phyloP scores from a whole-genome alignment of 2,329 filamentous ascomycete species.

The Akanthomyces dipterigenus region DNA sequence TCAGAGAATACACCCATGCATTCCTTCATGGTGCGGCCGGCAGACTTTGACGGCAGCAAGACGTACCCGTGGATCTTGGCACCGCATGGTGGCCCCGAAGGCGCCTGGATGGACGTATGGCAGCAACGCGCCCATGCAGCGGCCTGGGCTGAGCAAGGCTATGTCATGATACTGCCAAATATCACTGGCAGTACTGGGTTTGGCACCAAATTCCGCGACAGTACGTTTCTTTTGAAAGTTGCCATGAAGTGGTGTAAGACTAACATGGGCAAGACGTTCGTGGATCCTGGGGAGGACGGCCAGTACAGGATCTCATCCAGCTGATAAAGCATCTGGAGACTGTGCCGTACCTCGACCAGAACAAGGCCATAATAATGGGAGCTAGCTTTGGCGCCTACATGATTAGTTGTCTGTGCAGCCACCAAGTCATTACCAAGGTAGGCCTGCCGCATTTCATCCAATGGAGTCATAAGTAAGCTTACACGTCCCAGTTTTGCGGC shows the following conservation, averaged over 20 bases:
- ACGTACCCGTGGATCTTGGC: constrained; percentile 32
- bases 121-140: constrained; percentile 44
- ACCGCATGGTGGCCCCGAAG: constrained; percentile 35
- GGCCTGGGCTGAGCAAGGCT: constrained; percentile 54
- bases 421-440: constrained; percentile 41
- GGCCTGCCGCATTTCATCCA: neutral
- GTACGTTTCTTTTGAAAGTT: constrained; percentile 17
- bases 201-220: constrained; percentile 33
- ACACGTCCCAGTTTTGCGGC: constrained; percentile 17
- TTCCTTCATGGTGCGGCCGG: constrained; percentile 33
- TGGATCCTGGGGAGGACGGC: constrained; percentile 45
- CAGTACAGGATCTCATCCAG: constrained; percentile 49
- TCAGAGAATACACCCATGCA: constrained; percentile 29
- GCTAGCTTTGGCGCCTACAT: constrained; percentile 54
- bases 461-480: neutral
- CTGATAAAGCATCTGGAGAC: constrained; percentile 45
- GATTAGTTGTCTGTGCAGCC: constrained; percentile 52
- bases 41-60: constrained; percentile 28
- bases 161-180: constrained; percentile 53
- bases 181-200: constrained; percentile 52
- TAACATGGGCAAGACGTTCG: constrained; percentile 37
- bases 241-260: constrained; percentile 14
- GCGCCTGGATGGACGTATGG: constrained; percentile 48
- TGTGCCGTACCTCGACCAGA: constrained; percentile 47
- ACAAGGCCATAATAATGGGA: constrained; percentile 45